phyloP scores from a whole-genome alignment of 202 grass and related monocot species.

The Miscanthus sacchariflorus region DNA sequence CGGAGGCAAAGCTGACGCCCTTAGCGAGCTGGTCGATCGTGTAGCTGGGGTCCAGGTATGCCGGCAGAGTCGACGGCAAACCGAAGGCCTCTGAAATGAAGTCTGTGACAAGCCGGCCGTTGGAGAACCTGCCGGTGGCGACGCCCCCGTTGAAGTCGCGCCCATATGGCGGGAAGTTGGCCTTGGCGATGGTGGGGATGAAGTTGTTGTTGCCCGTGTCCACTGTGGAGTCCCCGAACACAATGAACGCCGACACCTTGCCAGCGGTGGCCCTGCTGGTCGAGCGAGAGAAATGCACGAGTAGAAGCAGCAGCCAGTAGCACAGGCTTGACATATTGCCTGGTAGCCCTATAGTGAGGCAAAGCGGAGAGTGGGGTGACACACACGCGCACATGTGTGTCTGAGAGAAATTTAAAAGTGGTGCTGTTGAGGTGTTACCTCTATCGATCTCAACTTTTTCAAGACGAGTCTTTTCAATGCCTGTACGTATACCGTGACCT shows the following conservation, averaged over 20 bases:
- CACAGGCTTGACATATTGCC: neutral
- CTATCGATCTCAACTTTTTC: too few species aligned
- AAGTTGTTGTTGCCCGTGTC: slow-evolving; percentile 80
- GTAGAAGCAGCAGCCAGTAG: slow-evolving; percentile 1
- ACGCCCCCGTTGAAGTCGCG: slow-evolving; percentile 55
- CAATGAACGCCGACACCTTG: slow-evolving; percentile 67
- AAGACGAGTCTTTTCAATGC: too few species aligned
- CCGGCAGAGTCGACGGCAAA: slow-evolving; percentile 58
- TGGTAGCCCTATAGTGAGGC: too few species aligned
- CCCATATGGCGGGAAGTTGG: slow-evolving; percentile 72
- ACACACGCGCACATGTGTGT: too few species aligned
- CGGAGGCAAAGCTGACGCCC: slow-evolving; percentile 77
- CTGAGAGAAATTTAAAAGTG: too few species aligned
- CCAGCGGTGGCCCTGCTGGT: neutral
- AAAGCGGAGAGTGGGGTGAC: too few species aligned
- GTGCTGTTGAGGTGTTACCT: too few species aligned
- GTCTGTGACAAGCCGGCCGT: slow-evolving; percentile 70
- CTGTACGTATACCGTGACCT: too few species aligned
- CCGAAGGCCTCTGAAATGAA: slow-evolving; percentile 68
- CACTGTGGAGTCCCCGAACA: slow-evolving; percentile 86
- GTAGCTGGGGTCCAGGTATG: slow-evolving; percentile 71
- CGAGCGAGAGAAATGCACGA: neutral
- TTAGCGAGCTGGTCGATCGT: slow-evolving; percentile 58
- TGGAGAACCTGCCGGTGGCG: slow-evolving; percentile 77
- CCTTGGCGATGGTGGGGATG: slow-evolving; percentile 54